Evolutionary conservation across 768 basidiomycete species (phyloP), one percentile per base, ranked within the genome.

Genomic region (Porphyrellus cyaneotinctus): DNA sequence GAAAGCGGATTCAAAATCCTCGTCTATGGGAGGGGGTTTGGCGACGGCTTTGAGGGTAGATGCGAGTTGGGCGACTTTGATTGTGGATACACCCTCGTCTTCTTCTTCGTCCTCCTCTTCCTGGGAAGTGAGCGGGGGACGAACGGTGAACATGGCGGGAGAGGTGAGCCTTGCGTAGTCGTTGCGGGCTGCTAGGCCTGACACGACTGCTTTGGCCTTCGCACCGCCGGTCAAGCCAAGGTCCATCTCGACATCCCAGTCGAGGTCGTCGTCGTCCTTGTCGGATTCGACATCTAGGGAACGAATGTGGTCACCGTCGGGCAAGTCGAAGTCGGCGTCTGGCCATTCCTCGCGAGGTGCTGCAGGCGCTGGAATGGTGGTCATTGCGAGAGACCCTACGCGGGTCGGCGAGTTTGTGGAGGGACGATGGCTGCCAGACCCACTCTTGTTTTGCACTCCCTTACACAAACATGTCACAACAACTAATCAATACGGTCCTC

Each of bases 1-100:
- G 65, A 93, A 91, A 48, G 78, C 91, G 58, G 86, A 84, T 69
- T 94, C 91, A 56, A 91, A 83, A 61, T 93, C 91, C 58, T 91
- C 89, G 41, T 74, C 72, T 53, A 82, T 76, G 50, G 78, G 70
- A 15, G 70, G 66, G 23, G 64, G 49, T 13, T 67, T 73, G 52
- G 68, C 54, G 33, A 70, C 57, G 52, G 72, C 57, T 52, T 75
- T 73, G 53, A 69, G 58, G 9, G 60, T 59, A 6, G 62, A 56
- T 48, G 74, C 74, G 23, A 84, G 74, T 23, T 78, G 78, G 15
- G 80, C 72, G 47, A 83, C 82, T 67, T 91, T 92, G 70, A 91
- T 91, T 31, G 90, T 92, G 11, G 88, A 91, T 8, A 88, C 80
- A 38, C 88, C 88, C 64, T 89, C 88, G 31, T 88, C 88, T 30